Evolutionary conservation across 2,329 filamentous ascomycete species (phyloP).

Genomic region (Sporothrix variecibatus): DNA sequence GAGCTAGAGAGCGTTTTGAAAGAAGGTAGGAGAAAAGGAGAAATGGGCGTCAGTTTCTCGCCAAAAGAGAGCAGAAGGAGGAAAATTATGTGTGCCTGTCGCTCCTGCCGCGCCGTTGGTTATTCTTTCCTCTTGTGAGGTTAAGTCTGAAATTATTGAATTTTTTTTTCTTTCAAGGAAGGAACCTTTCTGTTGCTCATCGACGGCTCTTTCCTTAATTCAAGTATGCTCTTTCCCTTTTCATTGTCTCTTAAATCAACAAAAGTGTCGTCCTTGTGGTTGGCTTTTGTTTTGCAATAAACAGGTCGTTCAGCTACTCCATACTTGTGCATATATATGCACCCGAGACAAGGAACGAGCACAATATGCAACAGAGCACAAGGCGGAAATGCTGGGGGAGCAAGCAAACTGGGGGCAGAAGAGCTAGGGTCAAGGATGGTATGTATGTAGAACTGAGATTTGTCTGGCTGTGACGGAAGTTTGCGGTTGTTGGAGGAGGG

Average conservation of each 20-base stretch:
- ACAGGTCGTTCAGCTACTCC: neutral
- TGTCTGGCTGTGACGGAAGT: neutral
- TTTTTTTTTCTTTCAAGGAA: neutral
- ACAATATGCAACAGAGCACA: neutral
- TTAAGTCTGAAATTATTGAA: neutral
- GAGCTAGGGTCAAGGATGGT: neutral
- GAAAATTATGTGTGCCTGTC: neutral
- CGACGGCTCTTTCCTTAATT: neutral
- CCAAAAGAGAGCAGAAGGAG: neutral
- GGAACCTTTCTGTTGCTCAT: neutral
- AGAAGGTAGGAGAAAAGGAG: neutral
- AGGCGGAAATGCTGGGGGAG: neutral
- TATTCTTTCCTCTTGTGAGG: neutral
- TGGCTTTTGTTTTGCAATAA: neutral
- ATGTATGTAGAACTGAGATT: constrained; percentile 1
- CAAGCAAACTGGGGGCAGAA: neutral
- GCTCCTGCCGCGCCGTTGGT: neutral
- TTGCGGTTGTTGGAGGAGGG: neutral
- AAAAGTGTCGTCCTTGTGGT: neutral
- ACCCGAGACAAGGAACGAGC: constrained; percentile 11
- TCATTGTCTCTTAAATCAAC: neutral
- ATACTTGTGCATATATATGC: neutral
- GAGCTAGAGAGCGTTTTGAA: neutral
- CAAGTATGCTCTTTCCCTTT: neutral
- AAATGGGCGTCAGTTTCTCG: neutral